phyloP scores from a whole-genome alignment of 129 eudicot genomes.

The Oenanthe sinensis region DNA sequence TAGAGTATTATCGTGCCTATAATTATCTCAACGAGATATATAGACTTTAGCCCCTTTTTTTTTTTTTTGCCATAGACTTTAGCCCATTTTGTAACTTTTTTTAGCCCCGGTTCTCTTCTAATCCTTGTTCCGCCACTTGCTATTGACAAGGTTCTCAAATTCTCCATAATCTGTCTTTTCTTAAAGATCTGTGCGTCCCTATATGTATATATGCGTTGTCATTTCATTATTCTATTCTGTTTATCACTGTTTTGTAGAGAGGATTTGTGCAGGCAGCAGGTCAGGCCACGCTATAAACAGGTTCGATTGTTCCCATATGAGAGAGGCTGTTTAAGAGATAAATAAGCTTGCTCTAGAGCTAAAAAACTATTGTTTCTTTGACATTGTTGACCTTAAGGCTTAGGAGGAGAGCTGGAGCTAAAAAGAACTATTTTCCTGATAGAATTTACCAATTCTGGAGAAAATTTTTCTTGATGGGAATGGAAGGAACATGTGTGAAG shows the following conservation, averaged over 20 bases:
- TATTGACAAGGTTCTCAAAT: too few species aligned
- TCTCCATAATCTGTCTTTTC: too few species aligned
- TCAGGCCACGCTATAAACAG: constrained; percentile 82
- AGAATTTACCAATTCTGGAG: neutral
- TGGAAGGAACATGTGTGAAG: neutral
- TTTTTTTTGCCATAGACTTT: too few species aligned
- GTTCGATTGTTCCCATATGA: constrained; percentile 70
- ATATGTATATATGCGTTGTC: too few species aligned
- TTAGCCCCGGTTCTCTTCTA: too few species aligned
- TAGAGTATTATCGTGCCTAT: too few species aligned
- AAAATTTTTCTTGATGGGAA: neutral
- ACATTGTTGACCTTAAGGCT: constrained; percentile 73
- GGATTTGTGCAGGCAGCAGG: constrained; percentile 78
- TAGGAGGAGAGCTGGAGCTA: constrained; percentile 93
- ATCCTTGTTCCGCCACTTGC: too few species aligned
- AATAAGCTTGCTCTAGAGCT: constrained; percentile 76
- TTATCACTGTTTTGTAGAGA: constrained; percentile 28
- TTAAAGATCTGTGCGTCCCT: too few species aligned
- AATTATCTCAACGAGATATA: too few species aligned
- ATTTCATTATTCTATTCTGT: too few species aligned
- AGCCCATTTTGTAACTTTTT: too few species aligned
- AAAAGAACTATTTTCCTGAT: constrained; percentile 43
- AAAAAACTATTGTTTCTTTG: constrained; percentile 70
- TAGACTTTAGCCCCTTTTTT: too few species aligned
- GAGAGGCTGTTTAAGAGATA: constrained; percentile 74